phyloP scores from a whole-genome alignment of 345 rosid genomes.

The Iberis pinnata region DNA sequence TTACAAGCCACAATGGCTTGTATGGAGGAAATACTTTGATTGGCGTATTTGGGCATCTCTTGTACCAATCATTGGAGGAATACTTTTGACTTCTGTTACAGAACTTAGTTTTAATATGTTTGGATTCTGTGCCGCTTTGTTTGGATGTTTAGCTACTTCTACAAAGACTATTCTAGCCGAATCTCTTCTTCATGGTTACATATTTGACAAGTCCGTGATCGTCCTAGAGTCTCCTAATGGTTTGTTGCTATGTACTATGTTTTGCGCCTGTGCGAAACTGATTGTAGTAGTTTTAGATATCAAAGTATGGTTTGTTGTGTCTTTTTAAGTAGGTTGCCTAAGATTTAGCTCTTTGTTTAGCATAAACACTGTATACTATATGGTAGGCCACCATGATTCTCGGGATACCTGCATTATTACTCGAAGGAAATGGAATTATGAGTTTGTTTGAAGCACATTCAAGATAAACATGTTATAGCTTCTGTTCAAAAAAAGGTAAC shows the following conservation, averaged over 20 bases:
- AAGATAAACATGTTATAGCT: slow-evolving; percentile 24
- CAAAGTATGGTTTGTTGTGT: no score
- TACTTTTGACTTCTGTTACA: slow-evolving; percentile 85
- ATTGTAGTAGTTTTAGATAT: no score
- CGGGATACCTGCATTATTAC: slow-evolving; percentile 72
- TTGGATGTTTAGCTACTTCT: slow-evolving; percentile 98
- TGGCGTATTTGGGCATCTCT: slow-evolving; percentile 98
- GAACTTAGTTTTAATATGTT: slow-evolving; percentile 93
- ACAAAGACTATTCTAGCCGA: slow-evolving; percentile 99
- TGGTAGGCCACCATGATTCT: slow-evolving; percentile 97
- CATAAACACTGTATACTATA: slow-evolving; percentile 97
- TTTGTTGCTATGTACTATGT: no score
- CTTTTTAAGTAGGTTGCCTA: no score
- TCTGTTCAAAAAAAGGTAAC: slow-evolving; percentile 22
- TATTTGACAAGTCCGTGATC: slow-evolving; percentile 98
- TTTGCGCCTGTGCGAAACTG: no score
- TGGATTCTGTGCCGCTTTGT: slow-evolving; percentile 93
- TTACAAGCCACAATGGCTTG: slow-evolving; percentile 95
- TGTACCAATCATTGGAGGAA: slow-evolving; percentile 94
- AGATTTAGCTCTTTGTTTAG: slow-evolving; percentile 25
- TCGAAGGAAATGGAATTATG: slow-evolving; percentile 83
- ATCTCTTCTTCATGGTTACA: slow-evolving; percentile 92
- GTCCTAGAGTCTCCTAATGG: no score
- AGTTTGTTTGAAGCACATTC: slow-evolving; percentile 67
- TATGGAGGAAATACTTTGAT: slow-evolving; percentile 93